Evolutionary conservation across 176 grass and related monocot species (phyloP).

Genomic region (Aegilops sharonensis): DNA sequence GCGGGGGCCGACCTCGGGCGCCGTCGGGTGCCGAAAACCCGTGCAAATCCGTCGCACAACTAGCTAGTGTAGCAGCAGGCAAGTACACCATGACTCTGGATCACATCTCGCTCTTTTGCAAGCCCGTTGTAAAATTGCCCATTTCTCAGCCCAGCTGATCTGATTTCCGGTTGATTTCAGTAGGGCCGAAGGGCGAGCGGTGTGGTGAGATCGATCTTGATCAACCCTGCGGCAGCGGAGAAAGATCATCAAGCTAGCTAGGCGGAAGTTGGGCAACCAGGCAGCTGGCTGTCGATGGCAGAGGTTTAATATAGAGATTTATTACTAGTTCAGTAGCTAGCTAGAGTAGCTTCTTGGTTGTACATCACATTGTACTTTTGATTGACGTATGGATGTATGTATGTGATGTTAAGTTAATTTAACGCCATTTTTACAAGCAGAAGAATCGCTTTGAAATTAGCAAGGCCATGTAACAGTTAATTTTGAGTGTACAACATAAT

Average conservation of each 20-base stretch:
- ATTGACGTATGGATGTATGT: neutral
- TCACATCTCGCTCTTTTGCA: no score
- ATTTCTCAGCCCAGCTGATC: neutral
- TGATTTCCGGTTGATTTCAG: neutral
- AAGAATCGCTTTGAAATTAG: neutral
- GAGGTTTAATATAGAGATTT: neutral
- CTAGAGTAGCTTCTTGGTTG: neutral
- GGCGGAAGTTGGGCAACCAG: no score
- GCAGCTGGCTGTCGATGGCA: neutral
- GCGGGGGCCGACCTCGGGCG: constrained; percentile 20
- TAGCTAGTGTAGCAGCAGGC: neutral
- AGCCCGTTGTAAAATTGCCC: no score
- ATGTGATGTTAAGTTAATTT: constrained; percentile 8
- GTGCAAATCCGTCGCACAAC: constrained; percentile 39
- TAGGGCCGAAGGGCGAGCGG: neutral
- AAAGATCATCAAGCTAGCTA: no score
- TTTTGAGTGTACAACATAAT: neutral
- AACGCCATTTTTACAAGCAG: constrained; percentile 27
- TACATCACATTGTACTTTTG: constrained; percentile 6
- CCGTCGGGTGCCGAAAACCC: constrained; percentile 8
- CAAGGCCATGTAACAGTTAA: neutral
- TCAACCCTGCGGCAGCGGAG: no score
- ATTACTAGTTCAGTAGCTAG: neutral
- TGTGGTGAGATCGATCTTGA: neutral
- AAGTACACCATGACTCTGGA: neutral